A percentile compares a stretch with the other conserved stretches of the same genome.
Conservation (phyloP, 2,329 filamentous ascomycete species). For the Didymellaceae sp. region DNA sequence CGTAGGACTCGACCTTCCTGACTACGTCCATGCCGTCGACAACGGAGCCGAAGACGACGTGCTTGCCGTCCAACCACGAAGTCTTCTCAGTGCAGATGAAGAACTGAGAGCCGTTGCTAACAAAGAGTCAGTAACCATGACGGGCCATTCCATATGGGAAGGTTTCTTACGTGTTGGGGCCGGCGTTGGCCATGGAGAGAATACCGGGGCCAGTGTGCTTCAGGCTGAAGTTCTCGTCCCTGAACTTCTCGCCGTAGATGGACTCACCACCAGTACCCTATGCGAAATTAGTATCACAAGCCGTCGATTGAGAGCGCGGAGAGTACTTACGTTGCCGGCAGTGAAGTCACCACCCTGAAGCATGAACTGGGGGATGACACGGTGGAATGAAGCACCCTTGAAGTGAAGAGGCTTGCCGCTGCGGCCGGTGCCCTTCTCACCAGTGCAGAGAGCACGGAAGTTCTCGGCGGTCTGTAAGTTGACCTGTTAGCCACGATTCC, state of each 20-base stretch:
- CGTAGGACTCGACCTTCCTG: conserved; percentile 33
- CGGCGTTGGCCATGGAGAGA: conserved; percentile 96
- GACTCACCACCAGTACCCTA: conserved; percentile 78
- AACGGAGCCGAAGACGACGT: conserved; percentile 85
- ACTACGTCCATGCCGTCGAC: conserved; percentile 35
- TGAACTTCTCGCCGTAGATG: conserved; percentile 97
- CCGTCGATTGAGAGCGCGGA: neutral
- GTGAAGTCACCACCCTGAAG: conserved; percentile 98
- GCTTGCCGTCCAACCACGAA: conserved; percentile 78
- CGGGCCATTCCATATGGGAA: neutral
- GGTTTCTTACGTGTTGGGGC: conserved; percentile 57
- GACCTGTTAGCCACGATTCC: conserved; percentile 17
- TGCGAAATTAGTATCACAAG: conserved; percentile 18
- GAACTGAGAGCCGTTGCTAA: conserved; percentile 96
- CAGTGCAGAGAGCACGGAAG: conserved; percentile 91
- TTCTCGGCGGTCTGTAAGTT: conserved; percentile 79
- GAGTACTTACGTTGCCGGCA: conserved; percentile 76
- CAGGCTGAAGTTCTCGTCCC: conserved; percentile 89
- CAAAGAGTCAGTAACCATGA: conserved; percentile 32
- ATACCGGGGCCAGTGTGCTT: conserved; percentile 95
- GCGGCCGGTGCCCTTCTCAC: conserved; percentile 86
- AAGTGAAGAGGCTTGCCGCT: conserved; percentile 86
- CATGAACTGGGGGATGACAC: conserved; percentile 98
- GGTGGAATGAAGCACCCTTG: conserved; percentile 91
- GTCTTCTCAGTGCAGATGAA: conserved; percentile 95